Evolutionary conservation across 495 filamentous ascomycete genomes (phyloP).

Genomic region (Aspergillus hancockii): DNA sequence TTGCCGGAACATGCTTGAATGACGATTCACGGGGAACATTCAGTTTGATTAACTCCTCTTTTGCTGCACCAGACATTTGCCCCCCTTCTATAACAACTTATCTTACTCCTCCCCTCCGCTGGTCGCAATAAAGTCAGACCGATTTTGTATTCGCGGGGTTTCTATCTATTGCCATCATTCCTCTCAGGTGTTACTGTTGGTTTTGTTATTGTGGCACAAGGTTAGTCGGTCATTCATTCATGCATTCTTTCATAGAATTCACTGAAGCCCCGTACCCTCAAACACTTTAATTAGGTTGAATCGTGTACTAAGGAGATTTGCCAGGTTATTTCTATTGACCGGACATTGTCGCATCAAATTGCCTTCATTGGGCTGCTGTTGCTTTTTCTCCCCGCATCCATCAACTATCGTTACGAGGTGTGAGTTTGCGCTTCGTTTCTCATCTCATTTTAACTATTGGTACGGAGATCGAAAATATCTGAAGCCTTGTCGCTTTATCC

Average conservation of each 20-base stretch:
- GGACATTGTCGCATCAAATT: background rate
- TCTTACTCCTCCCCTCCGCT: background rate
- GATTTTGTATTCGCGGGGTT: background rate
- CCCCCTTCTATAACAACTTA: background rate
- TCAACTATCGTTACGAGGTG: background rate
- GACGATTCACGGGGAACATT: background rate
- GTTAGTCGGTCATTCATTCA: background rate
- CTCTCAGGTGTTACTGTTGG: constrained; percentile 1
- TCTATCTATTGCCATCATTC: background rate
- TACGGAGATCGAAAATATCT: background rate
- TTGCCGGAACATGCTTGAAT: background rate
- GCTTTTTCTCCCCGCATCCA: background rate
- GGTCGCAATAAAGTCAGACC: constrained; percentile 1
- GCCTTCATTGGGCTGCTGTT: background rate
- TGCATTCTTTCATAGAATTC: background rate
- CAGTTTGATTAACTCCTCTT: background rate
- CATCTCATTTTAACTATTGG: background rate
- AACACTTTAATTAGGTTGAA: background rate
- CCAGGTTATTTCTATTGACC: background rate
- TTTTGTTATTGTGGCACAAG: constrained; percentile 6
- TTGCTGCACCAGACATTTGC: background rate
- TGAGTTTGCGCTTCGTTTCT: background rate
- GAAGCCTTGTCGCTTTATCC: background rate
- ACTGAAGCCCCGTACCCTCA: background rate
- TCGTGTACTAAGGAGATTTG: background rate